phyloP scores from a whole-genome alignment of 805 yeast species.

The Millerozyma acaciae region DNA sequence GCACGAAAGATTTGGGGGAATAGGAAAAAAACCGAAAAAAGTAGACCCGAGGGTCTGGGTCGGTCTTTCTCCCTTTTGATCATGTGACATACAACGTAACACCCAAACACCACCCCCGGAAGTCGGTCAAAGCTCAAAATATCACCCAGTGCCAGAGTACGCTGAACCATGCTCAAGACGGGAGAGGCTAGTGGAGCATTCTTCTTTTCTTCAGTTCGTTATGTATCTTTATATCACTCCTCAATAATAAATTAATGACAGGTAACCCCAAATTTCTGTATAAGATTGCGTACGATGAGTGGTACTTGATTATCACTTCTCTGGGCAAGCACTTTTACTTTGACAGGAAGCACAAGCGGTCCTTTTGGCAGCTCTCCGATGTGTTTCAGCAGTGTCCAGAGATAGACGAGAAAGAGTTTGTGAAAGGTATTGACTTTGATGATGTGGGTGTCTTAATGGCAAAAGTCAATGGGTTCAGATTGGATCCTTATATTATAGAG shows the following conservation, averaged over 20 bases:
- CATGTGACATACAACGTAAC: too few species aligned
- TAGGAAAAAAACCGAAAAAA: too few species aligned
- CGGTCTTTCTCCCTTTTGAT: too few species aligned
- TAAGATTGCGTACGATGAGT: conserved; percentile 15
- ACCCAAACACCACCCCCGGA: too few species aligned
- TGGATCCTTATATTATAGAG: conserved; percentile 5
- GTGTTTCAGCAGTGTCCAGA: conserved; percentile 13
- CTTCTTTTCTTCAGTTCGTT: too few species aligned
- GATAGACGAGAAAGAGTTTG: conserved; percentile 20
- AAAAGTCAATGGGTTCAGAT: conserved; percentile 18
- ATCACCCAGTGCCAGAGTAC: too few species aligned
- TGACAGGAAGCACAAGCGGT: conserved; percentile 13
- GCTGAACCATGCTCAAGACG: too few species aligned
- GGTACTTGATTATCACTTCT: conserved; percentile 29
- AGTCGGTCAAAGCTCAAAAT: too few species aligned
- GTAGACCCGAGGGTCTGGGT: too few species aligned
- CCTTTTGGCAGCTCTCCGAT: conserved; percentile 35
- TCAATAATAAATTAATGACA: conserved; percentile 1
- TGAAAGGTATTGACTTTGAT: conserved; percentile 23
- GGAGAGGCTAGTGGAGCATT: too few species aligned
- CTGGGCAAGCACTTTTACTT: conserved; percentile 29
- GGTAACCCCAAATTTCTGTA: conserved; percentile 18
- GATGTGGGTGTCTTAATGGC: conserved; percentile 27
- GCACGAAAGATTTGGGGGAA: too few species aligned
- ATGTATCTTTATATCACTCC: too few species aligned